phyloP scores from a whole-genome alignment of 257 asterid genomes.

The Nicotiana noctiflora region DNA sequence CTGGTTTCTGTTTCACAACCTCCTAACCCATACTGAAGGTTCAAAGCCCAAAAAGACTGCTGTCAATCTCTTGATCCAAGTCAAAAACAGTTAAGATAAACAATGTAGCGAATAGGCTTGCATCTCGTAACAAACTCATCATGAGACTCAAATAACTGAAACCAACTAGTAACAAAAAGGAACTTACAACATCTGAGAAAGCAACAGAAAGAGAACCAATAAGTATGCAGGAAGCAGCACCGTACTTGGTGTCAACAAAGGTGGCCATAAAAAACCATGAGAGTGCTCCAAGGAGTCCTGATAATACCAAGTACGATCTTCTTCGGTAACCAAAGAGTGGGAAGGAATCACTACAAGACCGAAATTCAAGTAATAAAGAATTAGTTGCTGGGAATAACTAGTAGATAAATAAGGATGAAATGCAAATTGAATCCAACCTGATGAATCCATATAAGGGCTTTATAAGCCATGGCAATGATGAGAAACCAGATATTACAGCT shows the following conservation, averaged over 20 bases:
- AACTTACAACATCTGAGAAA: conserved; percentile 94
- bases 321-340: conserved; percentile 96
- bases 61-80: neutral
- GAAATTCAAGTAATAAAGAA: neutral
- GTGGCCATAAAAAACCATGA: conserved; percentile 96
- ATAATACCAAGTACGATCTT: conserved; percentile 86
- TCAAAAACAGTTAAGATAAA: neutral
- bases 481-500: conserved; percentile 84
- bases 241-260: conserved; percentile 75
- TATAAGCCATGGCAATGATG: conserved; percentile 88
- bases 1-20: neutral
- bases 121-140: neutral
- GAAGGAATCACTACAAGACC: conserved; percentile 59
- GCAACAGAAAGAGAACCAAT: conserved; percentile 97
- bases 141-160: neutral
- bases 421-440: conserved; percentile 43
- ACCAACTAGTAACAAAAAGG: conserved; percentile 5
- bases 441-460: conserved; percentile 95
- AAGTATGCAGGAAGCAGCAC: conserved; percentile 85
- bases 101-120: neutral
- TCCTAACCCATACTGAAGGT: neutral
- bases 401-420: conserved; percentile 11
- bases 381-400: conserved; percentile 3
- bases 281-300: conserved; percentile 92
- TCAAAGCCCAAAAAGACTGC: neutral